These are phyloP conservation scores for Knoxdaviesia capensis DNA, from an alignment of 2,329 filamentous ascomycete species.

Conservation along the genomic window DNA sequence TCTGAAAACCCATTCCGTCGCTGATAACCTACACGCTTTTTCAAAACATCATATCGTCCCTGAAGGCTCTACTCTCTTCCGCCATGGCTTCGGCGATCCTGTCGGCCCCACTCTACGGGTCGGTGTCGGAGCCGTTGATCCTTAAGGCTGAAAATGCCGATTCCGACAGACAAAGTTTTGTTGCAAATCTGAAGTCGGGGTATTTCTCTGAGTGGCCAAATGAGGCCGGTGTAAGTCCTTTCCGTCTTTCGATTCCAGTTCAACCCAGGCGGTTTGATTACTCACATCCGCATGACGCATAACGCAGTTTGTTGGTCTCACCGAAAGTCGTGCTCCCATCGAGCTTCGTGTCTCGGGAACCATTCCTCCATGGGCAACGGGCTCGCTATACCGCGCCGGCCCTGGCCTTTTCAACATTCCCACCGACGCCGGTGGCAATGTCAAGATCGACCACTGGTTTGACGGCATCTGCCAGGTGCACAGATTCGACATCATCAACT, in stretches of 20 bases:
- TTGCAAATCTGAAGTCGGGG: background rate
- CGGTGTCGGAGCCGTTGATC: too few species aligned
- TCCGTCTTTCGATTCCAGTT: background rate
- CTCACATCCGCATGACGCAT: background rate
- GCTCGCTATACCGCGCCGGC: constrained; percentile 54
- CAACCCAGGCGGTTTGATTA: background rate
- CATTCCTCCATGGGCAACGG: constrained; percentile 53
- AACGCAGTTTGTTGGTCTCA: constrained; percentile 43
- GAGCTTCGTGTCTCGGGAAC: constrained; percentile 40
- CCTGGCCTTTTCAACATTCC: constrained; percentile 45
- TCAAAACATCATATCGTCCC: too few species aligned
- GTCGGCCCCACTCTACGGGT: too few species aligned
- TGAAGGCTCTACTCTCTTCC: too few species aligned
- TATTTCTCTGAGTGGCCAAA: constrained; percentile 25
- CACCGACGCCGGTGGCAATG: constrained; percentile 12
- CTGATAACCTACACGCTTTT: too few species aligned
- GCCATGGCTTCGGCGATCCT: too few species aligned
- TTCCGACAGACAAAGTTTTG: background rate
- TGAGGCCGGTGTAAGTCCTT: constrained; percentile 20
- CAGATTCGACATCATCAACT: constrained; percentile 45
- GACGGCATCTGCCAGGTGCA: constrained; percentile 56
- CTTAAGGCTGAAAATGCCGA: too few species aligned
- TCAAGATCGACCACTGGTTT: constrained; percentile 57
- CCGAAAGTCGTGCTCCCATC: constrained; percentile 45
- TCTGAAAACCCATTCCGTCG: too few species aligned